phyloP scores from a whole-genome alignment of 1,284 basidiomycete species.

The Lignosus rhinocerotis region DNA sequence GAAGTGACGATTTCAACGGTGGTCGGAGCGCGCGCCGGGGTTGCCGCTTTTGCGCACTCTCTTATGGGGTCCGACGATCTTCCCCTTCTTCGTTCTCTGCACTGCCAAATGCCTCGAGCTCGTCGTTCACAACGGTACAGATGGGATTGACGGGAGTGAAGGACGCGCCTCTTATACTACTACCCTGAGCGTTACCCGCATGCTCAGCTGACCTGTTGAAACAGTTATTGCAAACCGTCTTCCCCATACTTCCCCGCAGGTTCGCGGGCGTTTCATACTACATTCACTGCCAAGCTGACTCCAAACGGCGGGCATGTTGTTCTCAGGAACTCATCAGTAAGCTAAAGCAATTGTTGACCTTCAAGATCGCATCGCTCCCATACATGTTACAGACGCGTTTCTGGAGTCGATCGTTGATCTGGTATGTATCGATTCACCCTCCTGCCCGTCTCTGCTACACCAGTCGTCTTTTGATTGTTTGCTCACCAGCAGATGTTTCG shows the following conservation, averaged over 20 bases:
- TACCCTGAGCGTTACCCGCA: conserved; percentile 9
- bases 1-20: conserved; percentile 16
- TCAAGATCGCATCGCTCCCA: conserved; percentile 10
- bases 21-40: conserved; percentile 22
- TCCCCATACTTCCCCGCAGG: conserved; percentile 12
- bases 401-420: neutral
- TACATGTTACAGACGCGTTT: conserved; percentile 17
- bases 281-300: conserved; percentile 12
- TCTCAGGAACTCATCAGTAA: conserved; percentile 16
- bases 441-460: conserved; percentile 1
- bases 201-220: conserved; percentile 18
- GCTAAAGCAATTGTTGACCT: conserved; percentile 4
- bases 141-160: neutral
- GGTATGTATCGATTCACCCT: conserved; percentile 8
- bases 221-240: conserved; percentile 19
- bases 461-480: neutral
- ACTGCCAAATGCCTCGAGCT: conserved; percentile 1
- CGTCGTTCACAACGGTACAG: conserved; percentile 10
- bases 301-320: conserved; percentile 8
- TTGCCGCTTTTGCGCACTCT: neutral
- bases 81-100: neutral
- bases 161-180: conserved; percentile 12
- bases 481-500: conserved; percentile 5
- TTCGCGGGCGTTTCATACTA: neutral
- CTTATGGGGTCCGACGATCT: neutral